Evolutionary conservation across 2,329 filamentous ascomycete species (phyloP).

Genomic region (Aspergillus sp.): DNA sequence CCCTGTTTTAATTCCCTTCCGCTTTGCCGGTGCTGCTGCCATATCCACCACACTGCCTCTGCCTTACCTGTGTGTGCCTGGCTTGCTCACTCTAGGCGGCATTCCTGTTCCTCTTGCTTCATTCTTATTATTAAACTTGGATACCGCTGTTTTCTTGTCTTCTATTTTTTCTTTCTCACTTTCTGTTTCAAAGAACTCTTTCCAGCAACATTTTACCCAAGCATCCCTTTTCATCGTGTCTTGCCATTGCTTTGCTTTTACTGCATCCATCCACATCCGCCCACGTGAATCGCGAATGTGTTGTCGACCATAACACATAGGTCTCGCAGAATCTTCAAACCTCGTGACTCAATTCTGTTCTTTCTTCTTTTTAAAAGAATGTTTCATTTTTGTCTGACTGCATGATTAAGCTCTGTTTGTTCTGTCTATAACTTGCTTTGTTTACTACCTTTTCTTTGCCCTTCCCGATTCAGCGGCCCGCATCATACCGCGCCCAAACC

Average conservation of each 20-base stretch:
- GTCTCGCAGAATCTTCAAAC: not conserved
- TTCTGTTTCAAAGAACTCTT: not conserved
- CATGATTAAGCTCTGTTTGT: not conserved
- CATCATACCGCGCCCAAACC: not conserved
- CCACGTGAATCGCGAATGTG: not conserved
- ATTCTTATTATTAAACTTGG: not conserved
- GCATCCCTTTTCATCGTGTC: not conserved
- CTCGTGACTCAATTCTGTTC: not conserved
- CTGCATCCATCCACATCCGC: not conserved
- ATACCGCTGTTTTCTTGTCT: not conserved
- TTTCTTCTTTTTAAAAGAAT: not conserved
- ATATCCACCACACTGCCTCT: too few relatives aligned
- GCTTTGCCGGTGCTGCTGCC: not conserved
- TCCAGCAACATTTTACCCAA: not conserved
- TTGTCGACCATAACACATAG: not conserved
- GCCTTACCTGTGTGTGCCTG: too few relatives aligned
- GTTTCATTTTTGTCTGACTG: not conserved
- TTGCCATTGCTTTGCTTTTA: not conserved
- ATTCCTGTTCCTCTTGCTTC: not conserved
- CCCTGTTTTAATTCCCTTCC: not conserved
- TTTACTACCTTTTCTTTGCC: not conserved
- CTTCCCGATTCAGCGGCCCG: not conserved
- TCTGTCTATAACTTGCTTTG: not conserved
- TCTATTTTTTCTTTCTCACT: not conserved
- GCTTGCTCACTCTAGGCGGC: not conserved